Conservation (phyloP, 1,284 basidiomycete species). For the Moniliella sp. region DNA sequence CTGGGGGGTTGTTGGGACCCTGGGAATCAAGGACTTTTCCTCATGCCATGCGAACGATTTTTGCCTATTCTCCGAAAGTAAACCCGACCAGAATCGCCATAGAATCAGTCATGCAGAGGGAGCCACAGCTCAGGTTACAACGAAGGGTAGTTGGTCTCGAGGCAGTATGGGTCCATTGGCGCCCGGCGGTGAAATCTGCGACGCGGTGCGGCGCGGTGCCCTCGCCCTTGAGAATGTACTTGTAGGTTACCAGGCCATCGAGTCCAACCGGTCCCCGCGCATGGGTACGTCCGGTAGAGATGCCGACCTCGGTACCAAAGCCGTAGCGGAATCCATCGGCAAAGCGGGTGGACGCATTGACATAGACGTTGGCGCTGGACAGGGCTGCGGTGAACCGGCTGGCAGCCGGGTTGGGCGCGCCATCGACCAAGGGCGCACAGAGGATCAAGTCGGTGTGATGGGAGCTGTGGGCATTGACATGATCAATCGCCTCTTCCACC, state of each 20-base stretch:
- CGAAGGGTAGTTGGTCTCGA: not conserved
- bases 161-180: constrained; percentile 1
- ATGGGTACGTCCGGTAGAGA: constrained; percentile 85
- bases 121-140: no score
- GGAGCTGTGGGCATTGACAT: constrained; percentile 78
- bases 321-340: constrained; percentile 93
- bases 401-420: constrained; percentile 35
- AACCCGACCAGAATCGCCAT: no score
- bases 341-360: constrained; percentile 85
- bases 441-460: constrained; percentile 89
- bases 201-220: constrained; percentile 7
- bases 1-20: no score
- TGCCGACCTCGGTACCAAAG: constrained; percentile 91
- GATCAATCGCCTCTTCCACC: constrained; percentile 52
- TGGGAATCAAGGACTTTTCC: no score
- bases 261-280: constrained; percentile 87
- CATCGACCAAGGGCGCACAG: constrained; percentile 46
- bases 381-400: constrained; percentile 62
- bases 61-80: no score
- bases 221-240: constrained; percentile 14
- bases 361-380: constrained; percentile 73
- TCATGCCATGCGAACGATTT: no score
- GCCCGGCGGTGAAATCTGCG: constrained; percentile 3
- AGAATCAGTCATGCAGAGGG: no score
- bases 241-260: constrained; percentile 45